Conservation (phyloP, 441 rosid genomes). For the Metrosideros polymorpha region DNA sequence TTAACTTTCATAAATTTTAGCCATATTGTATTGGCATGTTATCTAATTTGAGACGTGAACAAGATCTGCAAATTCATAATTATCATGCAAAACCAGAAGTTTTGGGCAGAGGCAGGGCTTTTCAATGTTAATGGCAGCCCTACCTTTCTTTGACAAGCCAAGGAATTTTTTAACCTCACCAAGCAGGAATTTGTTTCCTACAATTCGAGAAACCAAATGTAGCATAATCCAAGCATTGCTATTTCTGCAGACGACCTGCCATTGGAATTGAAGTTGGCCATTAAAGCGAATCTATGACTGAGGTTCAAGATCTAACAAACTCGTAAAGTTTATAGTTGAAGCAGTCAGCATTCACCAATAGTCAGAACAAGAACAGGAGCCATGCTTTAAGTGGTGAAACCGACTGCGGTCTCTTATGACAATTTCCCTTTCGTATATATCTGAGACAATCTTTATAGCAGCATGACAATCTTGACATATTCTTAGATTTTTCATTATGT, state of each 20-base stretch:
- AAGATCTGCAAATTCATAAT: not conserved
- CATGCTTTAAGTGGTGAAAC: conserved; percentile 61
- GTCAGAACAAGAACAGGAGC: conserved; percentile 76
- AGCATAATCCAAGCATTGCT: not conserved
- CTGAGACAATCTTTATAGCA: conserved; percentile 56
- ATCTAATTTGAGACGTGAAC: not conserved
- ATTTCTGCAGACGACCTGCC: not conserved
- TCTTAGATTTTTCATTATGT: conserved; percentile 66
- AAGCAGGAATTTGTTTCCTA: not conserved
- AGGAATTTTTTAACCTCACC: not conserved
- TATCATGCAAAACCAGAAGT: not conserved
- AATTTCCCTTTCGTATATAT: conserved; percentile 49
- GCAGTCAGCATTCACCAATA: conserved; percentile 41
- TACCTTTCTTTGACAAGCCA: not conserved
- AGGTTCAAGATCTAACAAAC: not conserved
- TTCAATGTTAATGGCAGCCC: not conserved
- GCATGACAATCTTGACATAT: conserved; percentile 74
- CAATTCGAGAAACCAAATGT: not conserved
- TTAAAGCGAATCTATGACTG: not conserved
- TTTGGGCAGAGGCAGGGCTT: not conserved
- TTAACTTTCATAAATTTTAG: not conserved
- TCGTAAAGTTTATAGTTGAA: not conserved
- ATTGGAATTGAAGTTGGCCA: not conserved
- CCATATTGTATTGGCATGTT: not conserved
- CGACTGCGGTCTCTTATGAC: conserved; percentile 71